phyloP scores from a whole-genome alignment of 2,329 filamentous ascomycete genomes.

The Sclerotinia subarctica region DNA sequence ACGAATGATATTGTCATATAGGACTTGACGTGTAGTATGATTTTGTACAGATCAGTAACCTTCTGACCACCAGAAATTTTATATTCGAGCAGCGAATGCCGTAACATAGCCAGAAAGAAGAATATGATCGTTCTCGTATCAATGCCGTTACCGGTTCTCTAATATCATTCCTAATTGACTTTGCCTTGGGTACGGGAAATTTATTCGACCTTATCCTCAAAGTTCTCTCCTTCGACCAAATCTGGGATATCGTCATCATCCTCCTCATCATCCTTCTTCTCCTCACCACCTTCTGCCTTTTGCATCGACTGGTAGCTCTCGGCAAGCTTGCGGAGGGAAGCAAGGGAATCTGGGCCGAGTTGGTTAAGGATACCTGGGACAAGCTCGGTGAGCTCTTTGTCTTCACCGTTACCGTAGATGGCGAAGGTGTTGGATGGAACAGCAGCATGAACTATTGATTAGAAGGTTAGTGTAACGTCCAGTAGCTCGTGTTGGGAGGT shows the following conservation, averaged over 20 bases:
- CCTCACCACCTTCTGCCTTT: constrained; percentile 79
- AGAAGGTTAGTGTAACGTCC: not conserved
- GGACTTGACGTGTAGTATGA: constrained; percentile 33
- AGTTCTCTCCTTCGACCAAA: constrained; percentile 94
- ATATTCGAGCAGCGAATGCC: constrained; percentile 29
- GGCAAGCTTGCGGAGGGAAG: constrained; percentile 94
- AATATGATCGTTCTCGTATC: constrained; percentile 27
- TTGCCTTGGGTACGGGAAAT: constrained; percentile 15
- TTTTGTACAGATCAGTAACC: constrained; percentile 38
- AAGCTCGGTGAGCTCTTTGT: constrained; percentile 99
- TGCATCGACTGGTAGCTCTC: constrained; percentile 99
- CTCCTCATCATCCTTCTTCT: constrained; percentile 65
- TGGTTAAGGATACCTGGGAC: constrained; percentile 99
- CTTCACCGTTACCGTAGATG: constrained; percentile 97
- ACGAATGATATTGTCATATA: constrained; percentile 9
- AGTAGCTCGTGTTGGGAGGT: constrained; percentile 7
- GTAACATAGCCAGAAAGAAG: constrained; percentile 24
- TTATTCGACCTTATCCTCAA: constrained; percentile 76
- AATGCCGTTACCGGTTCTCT: constrained; percentile 24
- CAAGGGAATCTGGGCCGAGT: constrained; percentile 95
- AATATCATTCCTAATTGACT: constrained; percentile 20
- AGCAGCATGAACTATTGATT: constrained; percentile 78
- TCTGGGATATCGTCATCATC: constrained; percentile 94
- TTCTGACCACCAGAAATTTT: constrained; percentile 34
- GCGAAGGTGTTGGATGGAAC: constrained; percentile 99